These are phyloP conservation scores for Trypanosoma rangeli DNA, from an alignment of 208 protist genomes.

Conservation along the genomic window DNA sequence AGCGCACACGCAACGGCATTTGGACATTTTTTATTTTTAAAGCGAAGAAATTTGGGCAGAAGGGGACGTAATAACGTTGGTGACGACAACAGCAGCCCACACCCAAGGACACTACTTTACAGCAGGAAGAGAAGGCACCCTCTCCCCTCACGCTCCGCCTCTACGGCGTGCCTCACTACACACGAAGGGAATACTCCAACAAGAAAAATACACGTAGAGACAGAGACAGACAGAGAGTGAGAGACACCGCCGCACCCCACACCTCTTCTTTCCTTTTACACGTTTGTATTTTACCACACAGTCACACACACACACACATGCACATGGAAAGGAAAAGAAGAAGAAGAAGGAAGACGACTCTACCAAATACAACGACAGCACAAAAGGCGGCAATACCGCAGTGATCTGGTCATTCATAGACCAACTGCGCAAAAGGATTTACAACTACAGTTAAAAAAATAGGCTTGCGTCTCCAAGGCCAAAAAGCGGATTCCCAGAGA, in stretches of 20 bases:
- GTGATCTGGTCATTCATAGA: neutral
- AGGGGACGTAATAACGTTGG: too few relatives aligned
- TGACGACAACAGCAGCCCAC: too few relatives aligned
- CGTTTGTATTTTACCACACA: neutral
- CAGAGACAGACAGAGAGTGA: neutral
- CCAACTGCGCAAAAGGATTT: neutral
- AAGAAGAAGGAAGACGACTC: conserved; percentile 9
- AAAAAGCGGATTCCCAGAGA: neutral
- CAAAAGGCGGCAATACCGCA: neutral
- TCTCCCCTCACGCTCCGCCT: too few relatives aligned
- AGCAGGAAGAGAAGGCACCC: too few relatives aligned
- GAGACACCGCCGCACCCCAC: too few relatives aligned
- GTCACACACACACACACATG: conserved; percentile 12
- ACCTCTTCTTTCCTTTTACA: too few relatives aligned
- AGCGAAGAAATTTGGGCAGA: too few relatives aligned
- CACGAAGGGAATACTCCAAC: too few relatives aligned
- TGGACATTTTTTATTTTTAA: too few relatives aligned
- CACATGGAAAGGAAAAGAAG: conserved; percentile 5
- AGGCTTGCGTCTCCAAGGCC: neutral
- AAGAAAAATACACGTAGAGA: neutral
- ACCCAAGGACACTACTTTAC: too few relatives aligned
- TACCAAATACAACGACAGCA: neutral
- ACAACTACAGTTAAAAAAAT: neutral
- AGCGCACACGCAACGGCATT: too few relatives aligned
- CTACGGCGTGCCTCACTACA: too few relatives aligned